Percentiles rank a stretch among this genome's conserved stretches.
Evolutionary conservation across 139 green algal species (phyloP).

Genomic region (Chlorella sp.): DNA sequence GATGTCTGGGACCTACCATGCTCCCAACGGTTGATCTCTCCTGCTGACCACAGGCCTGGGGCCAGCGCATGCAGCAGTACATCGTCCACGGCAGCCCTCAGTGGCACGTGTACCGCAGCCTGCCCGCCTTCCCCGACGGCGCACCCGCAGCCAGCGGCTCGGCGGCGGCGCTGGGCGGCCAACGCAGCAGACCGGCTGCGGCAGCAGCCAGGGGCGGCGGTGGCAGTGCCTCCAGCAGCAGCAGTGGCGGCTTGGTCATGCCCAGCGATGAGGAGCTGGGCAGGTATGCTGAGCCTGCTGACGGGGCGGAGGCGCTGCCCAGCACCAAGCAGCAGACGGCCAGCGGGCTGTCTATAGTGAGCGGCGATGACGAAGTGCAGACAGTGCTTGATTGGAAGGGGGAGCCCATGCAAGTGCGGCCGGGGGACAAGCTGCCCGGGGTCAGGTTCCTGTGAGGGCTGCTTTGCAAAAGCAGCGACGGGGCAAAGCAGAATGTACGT

Average conservation of each 20-base stretch:
- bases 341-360: slow-evolving; percentile 34
- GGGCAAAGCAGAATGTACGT: too few species aligned
- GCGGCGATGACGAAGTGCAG: slow-evolving; percentile 20
- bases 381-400: slow-evolving; percentile 84
- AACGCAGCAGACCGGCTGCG: not conserved
- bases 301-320: slow-evolving; percentile 22
- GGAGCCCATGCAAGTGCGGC: slow-evolving; percentile 67
- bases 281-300: slow-evolving; percentile 13
- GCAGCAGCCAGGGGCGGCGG: too few species aligned
- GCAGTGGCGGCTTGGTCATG: not conserved
- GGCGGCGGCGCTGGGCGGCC: not conserved
- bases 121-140: slow-evolving; percentile 15
- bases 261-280: slow-evolving; percentile 17
- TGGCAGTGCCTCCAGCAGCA: too few species aligned
- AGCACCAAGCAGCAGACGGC: slow-evolving; percentile 12
- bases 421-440: too few species aligned
- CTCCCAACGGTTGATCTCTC: not conserved
- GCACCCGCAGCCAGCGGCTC: not conserved
- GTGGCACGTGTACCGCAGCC: slow-evolving; percentile 24
- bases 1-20: too few species aligned
- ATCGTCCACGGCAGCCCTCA: slow-evolving; percentile 23
- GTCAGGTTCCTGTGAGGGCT: too few species aligned
- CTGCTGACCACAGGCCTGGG: slow-evolving; percentile 54
- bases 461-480: too few species aligned
- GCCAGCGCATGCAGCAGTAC: slow-evolving; percentile 46